Conservation (phyloP, 768 basidiomycete genomes). For the Amanita muscaria region DNA sequence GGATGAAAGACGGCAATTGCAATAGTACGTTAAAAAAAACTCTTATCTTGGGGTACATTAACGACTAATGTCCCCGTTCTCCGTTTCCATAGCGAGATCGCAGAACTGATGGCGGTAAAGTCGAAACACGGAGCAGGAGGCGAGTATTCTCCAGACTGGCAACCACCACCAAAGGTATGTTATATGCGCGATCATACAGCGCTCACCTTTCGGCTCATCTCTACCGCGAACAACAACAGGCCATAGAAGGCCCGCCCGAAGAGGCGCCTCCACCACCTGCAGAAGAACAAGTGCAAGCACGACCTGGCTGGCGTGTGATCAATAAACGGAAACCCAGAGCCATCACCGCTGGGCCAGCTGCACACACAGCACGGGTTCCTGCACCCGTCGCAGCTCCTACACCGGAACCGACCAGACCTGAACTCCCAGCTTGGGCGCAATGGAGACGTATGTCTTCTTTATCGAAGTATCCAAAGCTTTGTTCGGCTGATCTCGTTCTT, state of each 20-base stretch:
- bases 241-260: conserved; percentile 28
- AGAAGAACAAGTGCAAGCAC: conserved; percentile 45
- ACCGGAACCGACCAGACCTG: conserved; percentile 36
- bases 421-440: conserved; percentile 73
- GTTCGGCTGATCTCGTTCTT: not conserved
- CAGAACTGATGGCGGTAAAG: conserved; percentile 75
- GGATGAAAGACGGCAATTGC: conserved; percentile 64
- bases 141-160: conserved; percentile 72
- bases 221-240: conserved; percentile 16
- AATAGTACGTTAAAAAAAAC: conserved; percentile 48
- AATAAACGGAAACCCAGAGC: conserved; percentile 50
- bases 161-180: conserved; percentile 38
- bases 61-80: not conserved
- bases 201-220: not conserved
- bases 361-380: conserved; percentile 29
- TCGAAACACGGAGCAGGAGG: conserved; percentile 77
- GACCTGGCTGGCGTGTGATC: conserved; percentile 69
- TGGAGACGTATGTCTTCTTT: conserved; percentile 59
- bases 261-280: conserved; percentile 31
- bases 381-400: conserved; percentile 33
- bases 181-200: conserved; percentile 9
- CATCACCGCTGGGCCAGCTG: conserved; percentile 30
- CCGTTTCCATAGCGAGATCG: conserved; percentile 53
- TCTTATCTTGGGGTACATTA: not conserved
- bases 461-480: not conserved